A percentile compares a stretch with the other conserved stretches of the same genome.
These are phyloP conservation scores for Castanea mollissima DNA, from an alignment of 306 rosid species.

Conservation along the genomic window DNA sequence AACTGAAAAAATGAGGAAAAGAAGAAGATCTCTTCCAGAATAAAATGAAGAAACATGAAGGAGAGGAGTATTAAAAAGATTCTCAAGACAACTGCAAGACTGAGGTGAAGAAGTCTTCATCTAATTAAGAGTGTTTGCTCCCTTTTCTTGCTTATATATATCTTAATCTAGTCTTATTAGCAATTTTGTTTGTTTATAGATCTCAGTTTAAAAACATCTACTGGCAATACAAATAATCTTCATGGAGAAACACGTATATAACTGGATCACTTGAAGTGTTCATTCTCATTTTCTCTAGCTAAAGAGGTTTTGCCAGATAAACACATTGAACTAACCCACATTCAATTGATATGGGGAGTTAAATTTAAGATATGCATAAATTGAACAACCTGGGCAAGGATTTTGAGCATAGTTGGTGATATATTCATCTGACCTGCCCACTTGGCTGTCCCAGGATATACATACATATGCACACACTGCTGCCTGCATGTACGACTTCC, in stretches of 20 bases:
- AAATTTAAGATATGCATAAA: neutral
- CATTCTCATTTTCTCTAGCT: neutral
- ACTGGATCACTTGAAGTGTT: neutral
- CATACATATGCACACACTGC: too few species aligned
- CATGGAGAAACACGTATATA: neutral
- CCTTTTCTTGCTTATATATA: neutral
- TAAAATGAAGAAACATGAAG: neutral
- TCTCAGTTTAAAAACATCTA: neutral
- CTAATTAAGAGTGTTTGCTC: neutral
- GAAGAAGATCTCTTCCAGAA: neutral
- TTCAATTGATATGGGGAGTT: neutral
- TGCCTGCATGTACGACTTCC: neutral
- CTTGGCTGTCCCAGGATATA: neutral
- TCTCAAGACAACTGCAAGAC: neutral
- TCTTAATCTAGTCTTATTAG: neutral
- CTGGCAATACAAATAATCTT: neutral
- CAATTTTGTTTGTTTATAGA: neutral
- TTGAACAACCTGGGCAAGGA: neutral
- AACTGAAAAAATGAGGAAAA: neutral
- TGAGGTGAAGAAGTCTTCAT: neutral
- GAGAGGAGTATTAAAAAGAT: neutral
- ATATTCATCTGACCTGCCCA: neutral
- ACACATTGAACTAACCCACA: neutral
- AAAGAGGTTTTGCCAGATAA: neutral
- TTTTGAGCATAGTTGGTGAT: neutral